Conservation (phyloP, 2,329 filamentous ascomycete genomes). For the Magnaporthiopsis poae region DNA sequence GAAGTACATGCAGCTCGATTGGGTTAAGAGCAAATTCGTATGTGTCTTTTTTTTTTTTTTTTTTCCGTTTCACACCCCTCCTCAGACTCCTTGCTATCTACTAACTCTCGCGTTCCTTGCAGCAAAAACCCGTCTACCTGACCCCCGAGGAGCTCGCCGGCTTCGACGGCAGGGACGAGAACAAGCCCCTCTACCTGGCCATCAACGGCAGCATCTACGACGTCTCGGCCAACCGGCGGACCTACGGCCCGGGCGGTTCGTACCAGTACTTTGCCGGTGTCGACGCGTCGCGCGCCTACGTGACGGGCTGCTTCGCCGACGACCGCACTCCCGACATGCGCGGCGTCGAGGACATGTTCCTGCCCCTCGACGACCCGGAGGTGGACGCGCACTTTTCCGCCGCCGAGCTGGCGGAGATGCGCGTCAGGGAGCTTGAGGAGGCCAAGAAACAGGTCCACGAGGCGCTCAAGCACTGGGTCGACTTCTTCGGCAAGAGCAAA, state of each 20-base stretch:
- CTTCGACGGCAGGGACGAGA: slow-evolving; percentile 68
- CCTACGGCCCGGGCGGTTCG: slow-evolving; percentile 75
- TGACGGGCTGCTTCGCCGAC: slow-evolving; percentile 84
- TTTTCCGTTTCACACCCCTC: too few species aligned
- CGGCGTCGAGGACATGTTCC: slow-evolving; percentile 78
- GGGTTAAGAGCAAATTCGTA: slow-evolving; percentile 54
- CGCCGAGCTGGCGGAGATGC: slow-evolving; percentile 41
- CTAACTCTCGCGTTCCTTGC: neutral
- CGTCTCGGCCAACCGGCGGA: slow-evolving; percentile 55
- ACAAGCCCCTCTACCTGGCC: slow-evolving; percentile 76
- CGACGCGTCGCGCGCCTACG: slow-evolving; percentile 79
- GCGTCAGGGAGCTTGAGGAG: slow-evolving; percentile 52
- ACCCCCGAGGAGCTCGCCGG: slow-evolving; percentile 63
- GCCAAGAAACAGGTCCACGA: slow-evolving; percentile 58
- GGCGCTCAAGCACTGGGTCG: slow-evolving; percentile 69
- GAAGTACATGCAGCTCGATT: slow-evolving; percentile 48
- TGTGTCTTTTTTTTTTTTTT: neutral
- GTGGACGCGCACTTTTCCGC: slow-evolving; percentile 51
- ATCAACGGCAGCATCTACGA: slow-evolving; percentile 84
- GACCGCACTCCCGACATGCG: slow-evolving; percentile 77
- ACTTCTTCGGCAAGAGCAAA: slow-evolving; percentile 68
- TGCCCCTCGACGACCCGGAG: slow-evolving; percentile 52
- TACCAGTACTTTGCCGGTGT: slow-evolving; percentile 81
- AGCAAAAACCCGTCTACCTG: slow-evolving; percentile 50
- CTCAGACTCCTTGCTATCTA: too few species aligned